Evolutionary conservation across 257 asterid species (phyloP), one percentile per base, ranked within the genome.

Genomic region (Scutellaria baicalensis): DNA sequence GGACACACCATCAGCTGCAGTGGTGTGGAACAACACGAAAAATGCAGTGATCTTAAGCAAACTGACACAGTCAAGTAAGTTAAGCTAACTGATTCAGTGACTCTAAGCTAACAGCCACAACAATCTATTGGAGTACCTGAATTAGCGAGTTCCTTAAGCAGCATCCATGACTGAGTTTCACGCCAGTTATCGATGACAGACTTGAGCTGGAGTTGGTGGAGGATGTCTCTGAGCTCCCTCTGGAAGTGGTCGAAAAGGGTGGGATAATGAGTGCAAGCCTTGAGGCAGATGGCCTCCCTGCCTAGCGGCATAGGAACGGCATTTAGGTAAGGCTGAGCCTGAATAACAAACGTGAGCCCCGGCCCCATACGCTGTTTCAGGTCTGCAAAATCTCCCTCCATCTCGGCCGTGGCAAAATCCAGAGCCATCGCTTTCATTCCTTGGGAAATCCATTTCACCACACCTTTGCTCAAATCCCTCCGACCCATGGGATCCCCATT

Each of bases 211-310:
- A 82, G 83, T 33, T 88, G 85, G 82, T 81, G 89, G 47, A 93
- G 95, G 69, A 86, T 83, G 35, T 90, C 95, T 47, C 97, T 80
- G 61, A 93, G 96, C 86, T 93, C 97, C 70, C 97, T 80, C 88
- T 93, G 98, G 81, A 93, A 93, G 76, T 93, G 86, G 79, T 93
- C 98, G 81, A 93, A 90, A 11, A 93, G 90, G 20, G 98, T 93
- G 27, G 98, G 98, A 70, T 93, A 93, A 76, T 93, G 98, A 61
- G 97, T 88, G 80, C 92, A 85, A 8, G 93, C 86, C 85, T 86
- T 93, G 78, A 93, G 87, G 73, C 98, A 93, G 52, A 83, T 50
- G 51, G 96, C 86, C 77, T 93, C 98, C 39, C 85, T 66, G 51
- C 98, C 98, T 6, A 85, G 79, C 8, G 98, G 98, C 97, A 93